phyloP scores from a whole-genome alignment of 306 rosid genomes.

The Citrullus mucosospermus region DNA sequence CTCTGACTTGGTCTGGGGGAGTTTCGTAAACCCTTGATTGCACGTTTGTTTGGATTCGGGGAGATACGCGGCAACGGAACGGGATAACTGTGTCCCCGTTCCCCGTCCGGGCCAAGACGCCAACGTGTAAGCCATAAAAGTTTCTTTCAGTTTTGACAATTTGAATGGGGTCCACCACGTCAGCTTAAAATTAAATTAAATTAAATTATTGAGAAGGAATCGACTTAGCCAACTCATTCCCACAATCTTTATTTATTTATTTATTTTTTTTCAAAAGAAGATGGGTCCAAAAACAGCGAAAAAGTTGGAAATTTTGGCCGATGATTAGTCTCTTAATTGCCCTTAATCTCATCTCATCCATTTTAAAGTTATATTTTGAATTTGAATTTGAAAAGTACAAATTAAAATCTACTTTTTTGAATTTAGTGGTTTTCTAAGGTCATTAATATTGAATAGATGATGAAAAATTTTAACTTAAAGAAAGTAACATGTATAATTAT shows the following conservation, averaged over 20 bases:
- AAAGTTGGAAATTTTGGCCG: background rate
- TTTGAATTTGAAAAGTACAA: too few species aligned
- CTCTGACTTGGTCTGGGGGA: background rate
- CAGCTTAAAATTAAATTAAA: background rate
- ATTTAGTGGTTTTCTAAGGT: too few species aligned
- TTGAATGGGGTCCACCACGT: background rate
- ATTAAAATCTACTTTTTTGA: too few species aligned
- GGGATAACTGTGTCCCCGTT: background rate
- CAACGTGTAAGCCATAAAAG: background rate
- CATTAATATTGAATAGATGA: too few species aligned
- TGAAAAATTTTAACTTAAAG: too few species aligned
- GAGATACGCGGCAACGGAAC: background rate
- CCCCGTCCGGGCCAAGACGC: background rate
- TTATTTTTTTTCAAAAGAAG: background rate
- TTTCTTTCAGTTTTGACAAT: background rate
- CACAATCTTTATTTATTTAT: background rate
- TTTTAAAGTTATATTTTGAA: too few species aligned
- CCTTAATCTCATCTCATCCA: background rate
- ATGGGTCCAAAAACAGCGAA: background rate
- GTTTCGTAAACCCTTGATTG: background rate
- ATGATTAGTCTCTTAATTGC: background rate
- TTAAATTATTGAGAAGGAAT: background rate
- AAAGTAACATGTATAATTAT: too few species aligned
- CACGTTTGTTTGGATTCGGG: slow-evolving; percentile 4
- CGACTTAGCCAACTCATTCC: background rate